Base-by-base conservation (phyloP, 805 yeast species). In the Wickerhamiella musiphila region DNA sequence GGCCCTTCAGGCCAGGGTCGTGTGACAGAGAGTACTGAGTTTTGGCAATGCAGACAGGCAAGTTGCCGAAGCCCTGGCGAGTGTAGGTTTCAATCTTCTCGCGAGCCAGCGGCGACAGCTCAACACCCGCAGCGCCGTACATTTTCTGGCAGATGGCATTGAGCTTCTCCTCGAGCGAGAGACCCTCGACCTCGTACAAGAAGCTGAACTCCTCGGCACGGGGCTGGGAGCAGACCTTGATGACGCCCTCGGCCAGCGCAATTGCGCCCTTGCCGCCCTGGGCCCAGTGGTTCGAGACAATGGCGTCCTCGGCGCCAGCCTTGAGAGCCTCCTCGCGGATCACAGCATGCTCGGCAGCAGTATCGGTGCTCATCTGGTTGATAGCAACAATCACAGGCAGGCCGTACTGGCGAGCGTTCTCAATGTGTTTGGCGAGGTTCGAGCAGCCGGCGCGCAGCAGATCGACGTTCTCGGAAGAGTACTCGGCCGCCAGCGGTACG, bases 41-140 rank as follows among this genome's bases (percentile, higher is more conserved):
- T 66, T 86, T 86, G 37, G 98, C 98, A 49, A 86, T 78, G 60
- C 98, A 86, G 46, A 86, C 75, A 36, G 96, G 98, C 52, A 86
- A 63, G 51, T 82, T 71, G 41, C 75, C 83, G 55, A 77, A 86
- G 2, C 95, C 95, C 62, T 83, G 94, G 32, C 64, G 56, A 22
- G 82, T 74, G 61, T 82, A 84, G 35, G 72, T 67, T 40, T 74
- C 82, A 43, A 86, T 73, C 59, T 83, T 83, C 49, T 68, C 61
- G 44, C 70, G 68, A 26, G 96, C 96, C 42, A 72, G 68, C 18
- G 81, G 86, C 27, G 76, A 66, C 38, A 83, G 70, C 57, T 81
- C 93, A 43, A 86, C 72, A 32, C 68, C 71, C 14, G 70, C 68
- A 29, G 94, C 98, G 36, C 95, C 95, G 58, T 86, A 86, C 94